Conservation (phyloP, 1,284 basidiomycete species). For the Waitea zeae region DNA sequence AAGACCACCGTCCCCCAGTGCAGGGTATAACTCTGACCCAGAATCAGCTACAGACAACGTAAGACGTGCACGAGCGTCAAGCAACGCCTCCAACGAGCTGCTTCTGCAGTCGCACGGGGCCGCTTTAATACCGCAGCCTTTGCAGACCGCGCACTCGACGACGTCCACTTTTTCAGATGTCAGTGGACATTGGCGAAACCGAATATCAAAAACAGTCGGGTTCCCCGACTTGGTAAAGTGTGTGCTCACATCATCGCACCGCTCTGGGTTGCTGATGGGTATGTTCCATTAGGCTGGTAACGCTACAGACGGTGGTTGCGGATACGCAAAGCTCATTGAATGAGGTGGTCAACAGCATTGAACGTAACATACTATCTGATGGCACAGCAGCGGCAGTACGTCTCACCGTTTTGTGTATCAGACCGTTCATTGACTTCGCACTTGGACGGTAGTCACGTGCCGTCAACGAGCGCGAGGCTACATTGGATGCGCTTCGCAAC, state of each 20-base stretch:
- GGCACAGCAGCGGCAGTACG: constrained; percentile 26
- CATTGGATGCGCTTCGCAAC: constrained; percentile 36
- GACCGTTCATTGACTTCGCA: constrained; percentile 1
- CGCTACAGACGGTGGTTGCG: constrained; percentile 46
- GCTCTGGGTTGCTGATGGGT: constrained; percentile 4
- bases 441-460: constrained; percentile 5
- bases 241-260: constrained; percentile 9
- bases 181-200: not conserved
- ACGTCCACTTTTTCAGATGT: too few species aligned
- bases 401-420: constrained; percentile 4
- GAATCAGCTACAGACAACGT: constrained; percentile 18
- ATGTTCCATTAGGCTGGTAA: constrained; percentile 34
- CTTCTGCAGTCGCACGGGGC: too few species aligned
- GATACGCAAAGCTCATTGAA: constrained; percentile 48
- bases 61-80: not conserved
- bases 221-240: constrained; percentile 59
- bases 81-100: not conserved
- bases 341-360: constrained; percentile 35
- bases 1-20: too few species aligned
- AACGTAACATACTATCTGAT: constrained; percentile 30
- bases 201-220: too few species aligned
- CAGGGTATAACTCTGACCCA: constrained; percentile 55
- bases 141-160: too few species aligned
- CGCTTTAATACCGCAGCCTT: too few species aligned
- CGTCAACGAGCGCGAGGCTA: constrained; percentile 41